Evolutionary conservation across 768 basidiomycete genomes (phyloP), one percentile per base, ranked within the genome.

Genomic region (Lactifluus subvellereus): DNA sequence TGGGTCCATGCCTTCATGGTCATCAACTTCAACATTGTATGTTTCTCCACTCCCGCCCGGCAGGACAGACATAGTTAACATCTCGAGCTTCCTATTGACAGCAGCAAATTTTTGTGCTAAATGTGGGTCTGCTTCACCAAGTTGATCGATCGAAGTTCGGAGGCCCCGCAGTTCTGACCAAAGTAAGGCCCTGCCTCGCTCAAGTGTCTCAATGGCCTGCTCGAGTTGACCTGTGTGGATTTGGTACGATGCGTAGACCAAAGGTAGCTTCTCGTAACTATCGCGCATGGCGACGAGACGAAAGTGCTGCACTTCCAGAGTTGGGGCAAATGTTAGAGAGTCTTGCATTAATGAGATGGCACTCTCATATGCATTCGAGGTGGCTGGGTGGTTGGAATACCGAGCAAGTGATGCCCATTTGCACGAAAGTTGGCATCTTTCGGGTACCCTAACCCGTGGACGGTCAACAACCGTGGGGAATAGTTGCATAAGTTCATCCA

Each of bases 161-260:
- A 48, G 6, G 11, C 47, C 47, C 8, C 47, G 47, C 20, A 48
- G 27, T 48, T 48, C 47, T 48, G 57, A 58, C 57, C 57, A 58
- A 2, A 58, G 35, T 13, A 57, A 38, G 6, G 45, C 57, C 14
- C 57, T 49, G 47, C 57, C 47, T 27, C 11, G 47, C 22, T 48
- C 47, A 8, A 57, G 45, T 3, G 22, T 13, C 22, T 48, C 47
- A 8, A 48, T 48, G 8, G 47, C 47, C 20, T 27, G 47, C 16
- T 48, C 47, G 10, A 11, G 9, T 22, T 20, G 18, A 2, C 20
- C 20, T 4, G n/a, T 11, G 10, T 16, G 3, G 22, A 48, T 20
- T 13, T 48, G 47, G 13, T 27, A 48, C 2, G 47, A 48, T 14
- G 47, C 47, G 11, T 48, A 48, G 20, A 27, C 47, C 11, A 48